Evolutionary conservation across 352 stramenopile genomes (phyloP), one percentile per base, ranked within the genome.

Genomic region (Globisporangium megalacanthum): DNA sequence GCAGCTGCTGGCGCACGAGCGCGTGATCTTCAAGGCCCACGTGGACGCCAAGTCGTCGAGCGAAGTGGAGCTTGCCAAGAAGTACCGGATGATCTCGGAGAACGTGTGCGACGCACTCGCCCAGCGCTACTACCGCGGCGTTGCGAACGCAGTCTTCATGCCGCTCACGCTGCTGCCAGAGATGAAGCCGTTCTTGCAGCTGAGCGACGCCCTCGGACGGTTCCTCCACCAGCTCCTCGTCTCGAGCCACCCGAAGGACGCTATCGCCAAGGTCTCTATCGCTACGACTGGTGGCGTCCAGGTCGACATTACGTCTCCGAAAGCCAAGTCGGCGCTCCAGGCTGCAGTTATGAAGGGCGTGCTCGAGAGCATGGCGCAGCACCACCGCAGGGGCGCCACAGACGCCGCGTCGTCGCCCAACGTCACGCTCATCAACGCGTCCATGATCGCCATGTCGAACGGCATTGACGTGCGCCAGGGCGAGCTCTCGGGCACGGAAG

Each of bases 1-100:
- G 15, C 41, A 77, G 35, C 72, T 98, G 11, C 86, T 88, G 62
- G 75, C 82, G 58, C 91, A 98, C 67, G 69, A 88, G 13, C 93
- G 91, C 49, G 77, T 97, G 49, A 83, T 98, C 33, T 77, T 85
- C 50, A 73, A 92, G 49, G 83, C 85, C 17, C 93, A 98, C 66
- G 79, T 93, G 39, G 92, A 96, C 52, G 92, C 88, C 11, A 92
- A 81, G 39, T 88, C 86, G 22, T 86, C 84, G 48, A 88, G 97
- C 66, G 83, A 91, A 13, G 82, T 95, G 66, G 75, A 93, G 46
- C 58, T 71, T 17, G 65, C 69, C 1, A 81, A 79, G 52, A 79
- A 83, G 56, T 91, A 91, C 70, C 80, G 82, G 48, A 68, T 82
- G 60, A 75, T 93, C 60, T 75, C 83, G 17, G 83, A 91, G 47